Conservation (phyloP, 345 rosid genomes). For the Cardamine chenopodiifolia region DNA sequence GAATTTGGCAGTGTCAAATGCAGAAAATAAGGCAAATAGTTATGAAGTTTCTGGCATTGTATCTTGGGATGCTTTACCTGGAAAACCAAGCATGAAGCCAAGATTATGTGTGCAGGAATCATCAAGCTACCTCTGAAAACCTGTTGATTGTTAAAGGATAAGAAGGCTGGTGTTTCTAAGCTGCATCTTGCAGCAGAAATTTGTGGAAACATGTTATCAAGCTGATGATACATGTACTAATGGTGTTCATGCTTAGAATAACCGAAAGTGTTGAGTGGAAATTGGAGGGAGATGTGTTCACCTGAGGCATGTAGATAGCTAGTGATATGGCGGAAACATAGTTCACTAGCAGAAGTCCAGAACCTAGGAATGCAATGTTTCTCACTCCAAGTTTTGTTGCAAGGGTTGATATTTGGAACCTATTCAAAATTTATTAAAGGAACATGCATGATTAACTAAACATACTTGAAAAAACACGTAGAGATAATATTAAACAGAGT, state of each 20-base stretch:
- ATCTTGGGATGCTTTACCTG: constrained; percentile 56
- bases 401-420: constrained; percentile 87
- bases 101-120: constrained; percentile 72
- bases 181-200: background rate
- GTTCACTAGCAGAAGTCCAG: constrained; percentile 81
- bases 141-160: constrained; percentile 48
- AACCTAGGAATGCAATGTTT: constrained; percentile 87
- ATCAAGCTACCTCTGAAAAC: constrained; percentile 74
- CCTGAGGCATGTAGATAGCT: constrained; percentile 94
- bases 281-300: constrained; percentile 37
- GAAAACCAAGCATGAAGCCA: constrained; percentile 76
- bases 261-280: constrained; percentile 19
- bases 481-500: background rate
- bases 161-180: constrained; percentile 1
- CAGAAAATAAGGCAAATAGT: background rate
- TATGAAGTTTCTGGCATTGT: background rate
- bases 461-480: background rate
- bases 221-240: constrained; percentile 5
- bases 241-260: background rate
- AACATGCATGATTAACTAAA: background rate
- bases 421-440: constrained; percentile 39
- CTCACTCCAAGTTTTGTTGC: constrained; percentile 96
- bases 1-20: constrained; percentile 1
- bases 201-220: background rate
- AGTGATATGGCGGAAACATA: constrained; percentile 72